These are phyloP conservation scores for Scopulariopsis brevicaulis DNA, from an alignment of 2,329 filamentous ascomycete genomes.

Conservation along the genomic window DNA sequence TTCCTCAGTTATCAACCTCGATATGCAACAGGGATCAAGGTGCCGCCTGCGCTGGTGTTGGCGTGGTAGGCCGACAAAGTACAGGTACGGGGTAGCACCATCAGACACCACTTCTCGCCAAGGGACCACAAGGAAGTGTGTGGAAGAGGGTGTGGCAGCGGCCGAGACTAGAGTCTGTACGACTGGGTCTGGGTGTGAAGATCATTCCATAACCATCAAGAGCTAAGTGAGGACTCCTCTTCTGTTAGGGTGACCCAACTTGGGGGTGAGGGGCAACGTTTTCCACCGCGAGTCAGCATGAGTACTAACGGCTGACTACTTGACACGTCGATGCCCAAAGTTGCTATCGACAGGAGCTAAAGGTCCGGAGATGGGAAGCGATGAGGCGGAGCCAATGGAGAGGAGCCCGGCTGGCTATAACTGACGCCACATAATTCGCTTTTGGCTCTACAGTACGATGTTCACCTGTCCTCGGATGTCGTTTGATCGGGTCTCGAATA, in stretches of 20 bases:
- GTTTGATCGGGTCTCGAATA: not conserved
- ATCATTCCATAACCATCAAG: not conserved
- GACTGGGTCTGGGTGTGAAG: not conserved
- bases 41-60: not conserved
- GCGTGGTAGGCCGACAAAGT: not conserved
- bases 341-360: not conserved
- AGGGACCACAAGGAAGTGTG: not conserved
- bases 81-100: constrained; percentile 2
- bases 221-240: not conserved
- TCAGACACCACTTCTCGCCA: not conserved
- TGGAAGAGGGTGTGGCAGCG: not conserved
- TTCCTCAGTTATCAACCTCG: not conserved
- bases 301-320: not conserved
- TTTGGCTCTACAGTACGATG: not conserved
- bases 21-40: not conserved
- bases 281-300: not conserved
- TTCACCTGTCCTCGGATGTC: not conserved
- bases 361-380: not conserved
- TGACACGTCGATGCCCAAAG: constrained; percentile 2
- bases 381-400: not conserved
- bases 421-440: not conserved
- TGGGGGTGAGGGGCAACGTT: not conserved
- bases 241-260: not conserved
- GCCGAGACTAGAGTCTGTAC: not conserved
- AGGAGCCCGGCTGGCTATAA: not conserved